Percentiles rank a stretch among this genome's conserved stretches.
Conservation (phyloP, 176 grass and related monocot species). For the Neostapfia colusana region DNA sequence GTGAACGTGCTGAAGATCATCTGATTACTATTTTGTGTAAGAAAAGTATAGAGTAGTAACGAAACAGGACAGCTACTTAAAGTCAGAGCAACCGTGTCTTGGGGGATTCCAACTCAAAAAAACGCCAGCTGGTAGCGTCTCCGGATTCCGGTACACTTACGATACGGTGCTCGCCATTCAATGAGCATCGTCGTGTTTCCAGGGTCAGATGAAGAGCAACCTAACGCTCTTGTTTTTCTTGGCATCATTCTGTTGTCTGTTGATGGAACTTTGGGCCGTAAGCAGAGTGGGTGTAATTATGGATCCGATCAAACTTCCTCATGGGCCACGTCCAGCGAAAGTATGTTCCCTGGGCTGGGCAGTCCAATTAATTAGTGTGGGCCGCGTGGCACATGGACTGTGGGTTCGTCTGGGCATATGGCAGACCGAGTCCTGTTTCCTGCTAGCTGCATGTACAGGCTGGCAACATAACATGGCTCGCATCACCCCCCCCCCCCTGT, state of each 20-base stretch:
- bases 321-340: slow-evolving; percentile 22
- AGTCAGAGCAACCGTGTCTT: neutral
- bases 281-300: neutral
- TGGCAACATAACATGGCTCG: neutral
- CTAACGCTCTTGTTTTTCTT: neutral
- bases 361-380: slow-evolving; percentile 14
- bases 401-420: neutral
- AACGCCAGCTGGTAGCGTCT: neutral
- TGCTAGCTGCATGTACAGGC: neutral
- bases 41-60: neutral
- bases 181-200: neutral
- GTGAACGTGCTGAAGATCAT: no score
- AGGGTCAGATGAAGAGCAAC: neutral
- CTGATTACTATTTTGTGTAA: no score
- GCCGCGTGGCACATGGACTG: slow-evolving; percentile 25
- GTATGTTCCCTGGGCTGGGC: neutral
- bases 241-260: no score
- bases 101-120: neutral
- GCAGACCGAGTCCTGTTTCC: neutral
- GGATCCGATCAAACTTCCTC: neutral
- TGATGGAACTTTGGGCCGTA: neutral
- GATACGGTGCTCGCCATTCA: neutral
- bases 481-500: neutral
- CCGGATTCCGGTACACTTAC: neutral
- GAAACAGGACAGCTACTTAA: neutral